phyloP scores from a whole-genome alignment of 2,329 filamentous ascomycete genomes.

The Didymella glomerata region DNA sequence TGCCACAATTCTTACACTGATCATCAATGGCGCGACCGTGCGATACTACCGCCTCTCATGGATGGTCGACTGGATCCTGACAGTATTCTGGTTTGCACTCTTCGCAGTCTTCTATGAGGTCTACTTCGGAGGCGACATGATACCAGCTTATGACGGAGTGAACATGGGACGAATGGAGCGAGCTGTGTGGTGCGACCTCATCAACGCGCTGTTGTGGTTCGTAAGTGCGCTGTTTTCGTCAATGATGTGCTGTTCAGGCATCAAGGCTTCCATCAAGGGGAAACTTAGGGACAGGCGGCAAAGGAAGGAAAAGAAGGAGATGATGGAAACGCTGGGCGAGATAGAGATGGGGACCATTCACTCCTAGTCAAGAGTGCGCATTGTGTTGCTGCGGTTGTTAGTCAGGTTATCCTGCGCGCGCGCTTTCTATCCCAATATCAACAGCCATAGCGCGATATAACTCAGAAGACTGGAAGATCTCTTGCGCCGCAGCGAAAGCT shows the following conservation, averaged over 20 bases:
- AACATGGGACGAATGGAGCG: conserved; percentile 29
- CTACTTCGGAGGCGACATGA: conserved; percentile 14
- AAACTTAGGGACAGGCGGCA: conserved; percentile 23
- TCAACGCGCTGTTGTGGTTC: conserved; percentile 36
- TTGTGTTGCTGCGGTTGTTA: background rate
- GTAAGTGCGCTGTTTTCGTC: conserved; percentile 37
- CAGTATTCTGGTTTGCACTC: conserved; percentile 35
- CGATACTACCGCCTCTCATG: conserved; percentile 36
- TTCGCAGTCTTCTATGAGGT: conserved; percentile 33
- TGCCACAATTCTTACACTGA: conserved; percentile 24
- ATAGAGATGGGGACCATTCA: conserved; percentile 22
- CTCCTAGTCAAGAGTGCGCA: background rate
- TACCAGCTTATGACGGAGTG: conserved; percentile 20
- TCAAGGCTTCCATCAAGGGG: conserved; percentile 29
- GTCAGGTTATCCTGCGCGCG: background rate
- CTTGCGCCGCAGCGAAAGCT: no score
- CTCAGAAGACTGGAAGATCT: background rate
- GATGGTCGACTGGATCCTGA: conserved; percentile 32
- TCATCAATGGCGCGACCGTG: conserved; percentile 31
- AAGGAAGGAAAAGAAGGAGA: conserved; percentile 9
- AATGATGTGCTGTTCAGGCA: conserved; percentile 36
- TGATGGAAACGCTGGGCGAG: conserved; percentile 5
- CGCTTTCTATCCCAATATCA: background rate
- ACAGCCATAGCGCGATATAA: background rate
- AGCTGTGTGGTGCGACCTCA: conserved; percentile 35